Conservation (phyloP, 2,329 filamentous ascomycete species). For the Xylaria sp. region DNA sequence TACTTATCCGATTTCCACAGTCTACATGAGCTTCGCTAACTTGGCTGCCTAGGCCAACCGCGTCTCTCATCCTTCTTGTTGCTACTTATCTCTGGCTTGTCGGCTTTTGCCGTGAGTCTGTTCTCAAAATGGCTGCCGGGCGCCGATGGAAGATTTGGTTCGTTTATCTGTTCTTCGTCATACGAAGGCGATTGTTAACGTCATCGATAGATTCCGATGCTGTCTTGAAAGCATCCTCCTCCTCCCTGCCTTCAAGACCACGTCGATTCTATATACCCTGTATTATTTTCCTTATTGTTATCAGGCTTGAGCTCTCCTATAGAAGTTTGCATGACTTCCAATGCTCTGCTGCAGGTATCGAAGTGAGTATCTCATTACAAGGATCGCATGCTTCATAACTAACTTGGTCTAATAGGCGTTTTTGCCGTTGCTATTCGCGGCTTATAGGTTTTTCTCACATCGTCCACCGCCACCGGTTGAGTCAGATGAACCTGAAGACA, state of each 20-base stretch:
- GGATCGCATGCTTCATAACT: not conserved
- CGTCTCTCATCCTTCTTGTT: conserved; percentile 60
- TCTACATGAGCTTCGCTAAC: conserved; percentile 29
- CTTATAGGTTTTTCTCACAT: conserved; percentile 57
- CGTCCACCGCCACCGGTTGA: conserved; percentile 49
- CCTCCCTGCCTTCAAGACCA: conserved; percentile 58
- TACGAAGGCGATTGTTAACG: conserved; percentile 15
- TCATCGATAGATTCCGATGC: conserved; percentile 44
- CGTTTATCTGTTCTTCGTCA: conserved; percentile 15
- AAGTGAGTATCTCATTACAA: conserved; percentile 50
- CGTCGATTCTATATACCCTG: conserved; percentile 58
- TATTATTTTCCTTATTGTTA: conserved; percentile 56
- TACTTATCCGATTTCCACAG: conserved; percentile 40
- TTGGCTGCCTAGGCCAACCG: conserved; percentile 55
- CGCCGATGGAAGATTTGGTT: conserved; percentile 59
- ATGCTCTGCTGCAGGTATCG: conserved; percentile 61
- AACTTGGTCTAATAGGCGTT: conserved; percentile 54
- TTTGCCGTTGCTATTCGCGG: conserved; percentile 57
- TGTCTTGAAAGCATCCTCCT: conserved; percentile 51
- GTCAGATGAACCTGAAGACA: conserved; percentile 58
- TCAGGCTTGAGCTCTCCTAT: conserved; percentile 61
- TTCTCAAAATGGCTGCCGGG: conserved; percentile 59
- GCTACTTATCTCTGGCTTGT: conserved; percentile 56
- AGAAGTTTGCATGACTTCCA: conserved; percentile 59
- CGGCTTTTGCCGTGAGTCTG: conserved; percentile 56